phyloP scores from a whole-genome alignment of 2,329 filamentous ascomycete genomes.

The Scedosporium boydii region DNA sequence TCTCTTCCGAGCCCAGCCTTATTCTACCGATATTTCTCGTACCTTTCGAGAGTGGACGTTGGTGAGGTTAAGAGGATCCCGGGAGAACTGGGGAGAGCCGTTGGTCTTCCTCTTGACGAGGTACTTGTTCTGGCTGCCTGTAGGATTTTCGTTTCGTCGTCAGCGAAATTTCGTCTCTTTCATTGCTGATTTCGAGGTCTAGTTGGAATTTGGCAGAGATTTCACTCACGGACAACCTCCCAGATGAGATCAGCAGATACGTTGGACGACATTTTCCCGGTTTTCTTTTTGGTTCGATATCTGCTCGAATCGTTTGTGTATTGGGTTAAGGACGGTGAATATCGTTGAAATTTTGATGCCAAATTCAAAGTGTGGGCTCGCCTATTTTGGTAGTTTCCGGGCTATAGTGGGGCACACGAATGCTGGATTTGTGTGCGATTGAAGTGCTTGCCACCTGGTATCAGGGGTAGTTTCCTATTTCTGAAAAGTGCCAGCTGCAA shows the following conservation, averaged over 20 bases:
- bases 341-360: slow-evolving; percentile 5
- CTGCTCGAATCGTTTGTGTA: not conserved
- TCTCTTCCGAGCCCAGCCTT: not conserved
- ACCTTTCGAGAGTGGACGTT: slow-evolving; percentile 93
- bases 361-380: slow-evolving; percentile 31
- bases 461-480: not conserved
- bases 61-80: slow-evolving; percentile 84
- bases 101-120: slow-evolving; percentile 79
- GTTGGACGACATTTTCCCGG: slow-evolving; percentile 56
- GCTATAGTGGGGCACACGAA: not conserved
- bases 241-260: slow-evolving; percentile 88
- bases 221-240: slow-evolving; percentile 84
- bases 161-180: slow-evolving; percentile 2
- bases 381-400: slow-evolving; percentile 15
- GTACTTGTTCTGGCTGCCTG: slow-evolving; percentile 82
- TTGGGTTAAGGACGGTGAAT: not conserved
- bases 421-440: not conserved
- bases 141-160: slow-evolving; percentile 5
- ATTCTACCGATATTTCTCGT: slow-evolving; percentile 16
- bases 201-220: not conserved
- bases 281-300: slow-evolving; percentile 8
- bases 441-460: not conserved
- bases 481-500: no score
- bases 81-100: slow-evolving; percentile 83
- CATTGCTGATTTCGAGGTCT: not conserved